Evolutionary conservation across 2,329 filamentous ascomycete species (phyloP).

Genomic region (Ampelomyces quisqualis): DNA sequence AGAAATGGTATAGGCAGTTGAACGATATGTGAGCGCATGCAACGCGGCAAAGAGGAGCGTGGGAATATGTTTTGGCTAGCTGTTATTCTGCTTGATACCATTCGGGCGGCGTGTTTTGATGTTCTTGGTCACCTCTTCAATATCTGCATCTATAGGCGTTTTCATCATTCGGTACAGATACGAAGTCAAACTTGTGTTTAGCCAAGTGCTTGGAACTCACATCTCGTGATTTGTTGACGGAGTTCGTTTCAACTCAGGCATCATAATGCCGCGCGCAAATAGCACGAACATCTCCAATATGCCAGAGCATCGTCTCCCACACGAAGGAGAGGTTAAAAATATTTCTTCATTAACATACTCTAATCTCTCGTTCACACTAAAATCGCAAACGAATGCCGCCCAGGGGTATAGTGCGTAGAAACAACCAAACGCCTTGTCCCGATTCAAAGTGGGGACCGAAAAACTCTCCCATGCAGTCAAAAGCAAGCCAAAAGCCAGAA

Average conservation of each 20-base stretch:
- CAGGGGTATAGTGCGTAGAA: conserved; percentile 3
- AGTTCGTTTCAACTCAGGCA: too few species aligned
- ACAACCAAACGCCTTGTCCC: background rate
- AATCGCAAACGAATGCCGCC: conserved; percentile 2
- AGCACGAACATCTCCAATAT: too few species aligned
- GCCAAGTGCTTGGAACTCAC: too few species aligned
- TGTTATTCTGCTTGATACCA: conserved; percentile 9
- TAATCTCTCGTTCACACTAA: background rate
- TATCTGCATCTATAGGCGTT: conserved; percentile 4
- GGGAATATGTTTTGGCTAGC: background rate
- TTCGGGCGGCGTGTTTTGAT: conserved; percentile 8
- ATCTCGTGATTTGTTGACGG: too few species aligned
- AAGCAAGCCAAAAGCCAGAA: background rate
- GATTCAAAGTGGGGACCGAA: too few species aligned
- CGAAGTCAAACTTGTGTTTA: too few species aligned
- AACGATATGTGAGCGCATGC: conserved; percentile 20
- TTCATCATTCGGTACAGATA: background rate
- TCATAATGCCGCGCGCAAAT: too few species aligned
- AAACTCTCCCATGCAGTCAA: too few species aligned
- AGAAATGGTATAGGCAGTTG: conserved; percentile 65
- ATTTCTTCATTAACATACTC: too few species aligned
- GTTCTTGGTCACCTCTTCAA: background rate
- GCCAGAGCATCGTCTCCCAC: too few species aligned
- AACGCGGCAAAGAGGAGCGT: background rate
- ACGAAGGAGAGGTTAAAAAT: too few species aligned